Evolutionary conservation across 805 yeast genomes (phyloP).

Genomic region (Kurtzmaniella cleridarum): DNA sequence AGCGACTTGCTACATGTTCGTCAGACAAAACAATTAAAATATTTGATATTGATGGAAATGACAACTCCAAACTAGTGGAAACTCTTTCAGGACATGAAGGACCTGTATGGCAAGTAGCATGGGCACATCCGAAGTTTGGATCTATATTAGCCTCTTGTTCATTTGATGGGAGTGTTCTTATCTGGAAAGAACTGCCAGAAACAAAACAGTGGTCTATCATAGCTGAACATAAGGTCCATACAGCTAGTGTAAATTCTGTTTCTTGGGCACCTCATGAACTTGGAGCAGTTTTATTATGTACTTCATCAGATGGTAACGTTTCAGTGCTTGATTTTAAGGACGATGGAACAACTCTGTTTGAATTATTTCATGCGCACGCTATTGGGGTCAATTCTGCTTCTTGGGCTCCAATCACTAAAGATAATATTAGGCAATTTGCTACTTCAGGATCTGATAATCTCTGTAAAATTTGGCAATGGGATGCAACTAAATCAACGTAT

Average conservation of each 20-base stretch:
- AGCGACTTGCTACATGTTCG: conserved; percentile 91
- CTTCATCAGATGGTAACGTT: conserved; percentile 90
- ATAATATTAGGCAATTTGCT: conserved; percentile 65
- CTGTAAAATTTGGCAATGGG: conserved; percentile 84
- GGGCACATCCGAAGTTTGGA: conserved; percentile 99
- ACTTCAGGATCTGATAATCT: conserved; percentile 95
- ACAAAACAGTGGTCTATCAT: conserved; percentile 82
- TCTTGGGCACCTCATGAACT: conserved; percentile 97
- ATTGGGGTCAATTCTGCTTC: conserved; percentile 93
- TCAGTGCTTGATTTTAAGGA: conserved; percentile 88
- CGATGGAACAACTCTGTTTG: conserved; percentile 72
- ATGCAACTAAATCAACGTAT: conserved; percentile 50
- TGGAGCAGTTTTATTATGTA: conserved; percentile 85
- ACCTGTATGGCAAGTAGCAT: conserved; percentile 97
- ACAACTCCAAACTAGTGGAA: conserved; percentile 72
- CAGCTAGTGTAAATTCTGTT: conserved; percentile 91
- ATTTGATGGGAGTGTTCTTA: conserved; percentile 88
- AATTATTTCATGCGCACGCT: conserved; percentile 73
- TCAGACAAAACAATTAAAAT: conserved; percentile 94
- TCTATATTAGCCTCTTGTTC: conserved; percentile 91
- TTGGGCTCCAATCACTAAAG: conserved; percentile 71
- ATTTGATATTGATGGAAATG: conserved; percentile 81
- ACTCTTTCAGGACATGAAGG: conserved; percentile 93
- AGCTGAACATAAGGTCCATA: conserved; percentile 82
- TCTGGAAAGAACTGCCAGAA: conserved; percentile 85